Evolutionary conservation across 345 rosid genomes (phyloP).

Genomic region (Sapria himalayana): DNA sequence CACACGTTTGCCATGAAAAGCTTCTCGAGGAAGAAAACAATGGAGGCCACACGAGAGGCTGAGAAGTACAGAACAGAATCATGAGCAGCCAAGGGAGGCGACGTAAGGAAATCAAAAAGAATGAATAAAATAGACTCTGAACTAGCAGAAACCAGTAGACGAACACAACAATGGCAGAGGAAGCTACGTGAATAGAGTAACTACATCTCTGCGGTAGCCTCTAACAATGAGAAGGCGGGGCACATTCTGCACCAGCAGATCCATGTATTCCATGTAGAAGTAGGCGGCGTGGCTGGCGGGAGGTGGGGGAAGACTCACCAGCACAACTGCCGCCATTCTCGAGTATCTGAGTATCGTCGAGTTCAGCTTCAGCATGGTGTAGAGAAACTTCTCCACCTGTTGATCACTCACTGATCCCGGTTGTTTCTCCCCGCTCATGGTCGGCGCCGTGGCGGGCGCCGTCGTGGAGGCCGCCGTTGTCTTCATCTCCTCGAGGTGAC

Average conservation of each 20-base stretch:
- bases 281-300: slow-evolving; percentile 67
- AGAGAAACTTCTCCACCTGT: slow-evolving; percentile 64
- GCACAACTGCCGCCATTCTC: slow-evolving; percentile 86
- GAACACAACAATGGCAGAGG: too few relatives aligned
- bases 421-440: too few relatives aligned
- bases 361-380: slow-evolving; percentile 66
- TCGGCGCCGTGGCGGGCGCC: slow-evolving; percentile 44
- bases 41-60: too few relatives aligned
- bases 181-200: slow-evolving; percentile 70
- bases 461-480: slow-evolving; percentile 17
- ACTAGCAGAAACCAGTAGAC: too few relatives aligned
- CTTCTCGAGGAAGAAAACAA: too few relatives aligned
- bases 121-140: too few relatives aligned
- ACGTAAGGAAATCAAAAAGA: too few relatives aligned
- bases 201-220: slow-evolving; percentile 97
- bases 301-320: slow-evolving; percentile 66
- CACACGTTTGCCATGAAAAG: too few relatives aligned
- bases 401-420: slow-evolving; percentile 58
- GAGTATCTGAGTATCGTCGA: slow-evolving; percentile 58
- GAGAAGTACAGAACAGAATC: too few relatives aligned
- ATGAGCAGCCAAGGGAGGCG: too few relatives aligned
- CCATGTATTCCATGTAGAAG: slow-evolving; percentile 99
- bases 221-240: slow-evolving; percentile 88
- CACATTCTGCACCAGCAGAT: slow-evolving; percentile 82
- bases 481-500: slow-evolving; percentile 54